A percentile compares a stretch with the other conserved stretches of the same genome.
Evolutionary conservation across 106 monocot species (phyloP).

Genomic region (Apostasia shenzhenica): DNA sequence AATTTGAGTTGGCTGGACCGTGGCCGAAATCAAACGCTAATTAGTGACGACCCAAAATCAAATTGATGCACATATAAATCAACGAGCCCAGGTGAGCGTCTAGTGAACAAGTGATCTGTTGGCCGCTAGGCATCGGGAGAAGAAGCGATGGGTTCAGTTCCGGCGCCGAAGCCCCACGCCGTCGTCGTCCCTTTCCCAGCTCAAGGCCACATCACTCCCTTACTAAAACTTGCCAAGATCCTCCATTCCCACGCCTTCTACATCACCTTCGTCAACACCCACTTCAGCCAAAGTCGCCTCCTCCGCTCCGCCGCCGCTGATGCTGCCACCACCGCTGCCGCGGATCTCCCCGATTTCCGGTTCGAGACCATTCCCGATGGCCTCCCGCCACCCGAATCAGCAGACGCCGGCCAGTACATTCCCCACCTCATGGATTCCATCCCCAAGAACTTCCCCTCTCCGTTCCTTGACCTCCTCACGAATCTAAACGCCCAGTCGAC

Average conservation of each 20-base stretch:
- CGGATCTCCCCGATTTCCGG: constrained; percentile 20
- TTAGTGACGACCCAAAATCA: too few relatives aligned
- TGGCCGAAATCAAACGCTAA: too few relatives aligned
- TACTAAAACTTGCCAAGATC: constrained; percentile 17
- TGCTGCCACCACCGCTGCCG: background rate
- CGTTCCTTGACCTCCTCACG: background rate
- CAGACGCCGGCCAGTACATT: constrained; percentile 2
- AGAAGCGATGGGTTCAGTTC: background rate
- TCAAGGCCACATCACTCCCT: constrained; percentile 9
- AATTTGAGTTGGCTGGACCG: too few relatives aligned
- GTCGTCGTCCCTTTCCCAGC: constrained; percentile 8
- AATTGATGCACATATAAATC: too few relatives aligned
- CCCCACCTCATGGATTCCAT: background rate
- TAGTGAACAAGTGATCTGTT: too few relatives aligned
- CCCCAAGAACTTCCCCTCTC: background rate
- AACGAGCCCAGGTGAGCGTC: too few relatives aligned
- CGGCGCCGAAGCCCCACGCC: constrained; percentile 2
- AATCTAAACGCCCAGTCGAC: background rate
- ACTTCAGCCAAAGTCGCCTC: constrained; percentile 26
- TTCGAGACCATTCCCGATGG: constrained; percentile 41
- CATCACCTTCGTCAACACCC: constrained; percentile 38
- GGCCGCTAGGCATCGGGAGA: background rate
- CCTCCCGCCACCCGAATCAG: constrained; percentile 10
- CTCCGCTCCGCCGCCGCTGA: constrained; percentile 7
- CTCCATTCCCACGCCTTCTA: constrained; percentile 33